Percentiles rank a stretch among this genome's conserved stretches.
Conservation (phyloP, 768 basidiomycete species). For the Artomyces pyxidatus region DNA sequence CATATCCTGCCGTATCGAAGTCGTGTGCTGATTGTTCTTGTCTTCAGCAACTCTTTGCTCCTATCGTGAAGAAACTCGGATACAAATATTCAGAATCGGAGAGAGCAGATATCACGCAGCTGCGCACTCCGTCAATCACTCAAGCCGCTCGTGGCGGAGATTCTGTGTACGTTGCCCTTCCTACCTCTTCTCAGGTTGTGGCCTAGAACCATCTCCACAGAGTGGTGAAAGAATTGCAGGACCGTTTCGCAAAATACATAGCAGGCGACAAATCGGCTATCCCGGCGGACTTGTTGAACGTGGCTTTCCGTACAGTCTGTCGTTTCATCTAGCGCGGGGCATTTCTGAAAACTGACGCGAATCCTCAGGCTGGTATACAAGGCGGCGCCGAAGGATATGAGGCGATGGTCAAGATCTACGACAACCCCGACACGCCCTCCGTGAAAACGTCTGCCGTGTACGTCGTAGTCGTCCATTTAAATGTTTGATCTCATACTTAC, state of each 20-base stretch:
- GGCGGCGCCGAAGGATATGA: constrained; percentile 74
- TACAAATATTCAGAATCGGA: constrained; percentile 67
- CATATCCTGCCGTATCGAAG: background rate
- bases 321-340: constrained; percentile 13
- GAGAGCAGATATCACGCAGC: constrained; percentile 52
- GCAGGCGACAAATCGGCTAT: constrained; percentile 69
- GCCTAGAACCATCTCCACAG: constrained; percentile 37
- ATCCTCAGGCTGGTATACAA: constrained; percentile 54
- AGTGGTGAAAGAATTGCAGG: constrained; percentile 63
- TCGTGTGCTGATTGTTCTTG: background rate
- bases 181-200: too few species aligned
- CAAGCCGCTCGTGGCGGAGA: constrained; percentile 44
- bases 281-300: constrained; percentile 66
- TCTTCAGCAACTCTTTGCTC: constrained; percentile 55
- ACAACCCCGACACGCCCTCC: constrained; percentile 67
- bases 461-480: constrained; percentile 16
- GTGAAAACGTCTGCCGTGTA: constrained; percentile 66
- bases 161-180: constrained; percentile 23
- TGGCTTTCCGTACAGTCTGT: constrained; percentile 43
- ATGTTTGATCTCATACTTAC: background rate
- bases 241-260: constrained; percentile 64
- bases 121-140: constrained; percentile 68
- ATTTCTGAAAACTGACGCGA: background rate
- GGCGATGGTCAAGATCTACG: constrained; percentile 57
- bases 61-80: constrained; percentile 71